These are phyloP conservation scores for Populus trichocarpa DNA, from an alignment of 441 rosid species.

Conservation along the genomic window DNA sequence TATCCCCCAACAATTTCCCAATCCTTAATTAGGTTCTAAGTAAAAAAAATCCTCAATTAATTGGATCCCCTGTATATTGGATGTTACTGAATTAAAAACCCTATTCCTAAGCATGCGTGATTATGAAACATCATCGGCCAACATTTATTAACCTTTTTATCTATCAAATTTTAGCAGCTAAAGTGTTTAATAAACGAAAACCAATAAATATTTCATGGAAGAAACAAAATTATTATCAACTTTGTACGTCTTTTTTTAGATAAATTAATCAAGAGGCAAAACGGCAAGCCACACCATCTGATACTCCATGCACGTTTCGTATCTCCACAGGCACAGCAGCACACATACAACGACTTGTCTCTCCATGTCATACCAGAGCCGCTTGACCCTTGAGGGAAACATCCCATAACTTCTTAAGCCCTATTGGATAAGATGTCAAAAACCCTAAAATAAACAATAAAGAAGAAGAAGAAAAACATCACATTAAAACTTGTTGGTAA, in stretches of 20 bases:
- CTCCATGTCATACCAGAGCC: neutral
- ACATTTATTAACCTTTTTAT: too few species aligned
- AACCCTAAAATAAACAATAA: neutral
- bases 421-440: neutral
- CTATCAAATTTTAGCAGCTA: too few species aligned
- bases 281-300: neutral
- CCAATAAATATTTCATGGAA: neutral
- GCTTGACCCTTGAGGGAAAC: slow-evolving; percentile 3
- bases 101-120: too few species aligned
- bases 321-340: neutral
- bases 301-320: neutral
- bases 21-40: neutral
- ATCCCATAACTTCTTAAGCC: neutral
- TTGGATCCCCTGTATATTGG: neutral
- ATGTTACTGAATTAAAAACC: neutral
- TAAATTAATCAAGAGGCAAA: neutral
- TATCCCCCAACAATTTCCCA: neutral
- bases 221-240: neutral
- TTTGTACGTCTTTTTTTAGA: neutral
- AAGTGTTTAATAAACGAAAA: too few species aligned
- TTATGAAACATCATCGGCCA: too few species aligned
- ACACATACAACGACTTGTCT: neutral
- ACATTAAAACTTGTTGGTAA: neutral
- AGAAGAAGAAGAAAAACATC: neutral
- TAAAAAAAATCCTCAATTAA: neutral